Conservation (phyloP, 306 rosid species). For the Ormosia emarginata region DNA sequence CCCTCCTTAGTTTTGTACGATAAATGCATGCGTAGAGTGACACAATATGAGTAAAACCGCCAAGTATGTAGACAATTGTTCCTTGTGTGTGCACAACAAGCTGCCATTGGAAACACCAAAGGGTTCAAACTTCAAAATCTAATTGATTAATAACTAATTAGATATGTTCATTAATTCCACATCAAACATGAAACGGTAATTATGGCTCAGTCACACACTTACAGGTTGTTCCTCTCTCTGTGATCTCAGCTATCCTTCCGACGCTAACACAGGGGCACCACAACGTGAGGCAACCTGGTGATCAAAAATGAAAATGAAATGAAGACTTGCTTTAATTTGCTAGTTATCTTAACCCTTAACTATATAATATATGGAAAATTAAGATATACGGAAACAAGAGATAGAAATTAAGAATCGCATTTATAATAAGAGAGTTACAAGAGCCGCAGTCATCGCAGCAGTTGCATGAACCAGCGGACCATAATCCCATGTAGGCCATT, state of each 20-base stretch:
- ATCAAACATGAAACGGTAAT: not conserved
- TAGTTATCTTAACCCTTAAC: too few relatives aligned
- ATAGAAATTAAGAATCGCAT: not conserved
- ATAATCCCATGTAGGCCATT: not conserved
- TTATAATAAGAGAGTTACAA: not conserved
- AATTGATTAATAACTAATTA: not conserved
- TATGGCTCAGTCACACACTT: not conserved
- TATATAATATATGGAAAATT: not conserved
- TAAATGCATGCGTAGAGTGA: conserved; percentile 3
- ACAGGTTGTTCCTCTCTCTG: conserved; percentile 1
- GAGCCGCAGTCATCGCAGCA: not conserved
- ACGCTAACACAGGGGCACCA: conserved; percentile 26
- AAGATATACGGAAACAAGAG: not conserved
- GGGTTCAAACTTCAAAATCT: not conserved
- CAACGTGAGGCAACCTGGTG: conserved; percentile 15
- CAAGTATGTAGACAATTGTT: not conserved
- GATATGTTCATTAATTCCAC: not conserved
- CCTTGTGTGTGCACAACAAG: conserved; percentile 14
- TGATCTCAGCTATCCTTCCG: conserved; percentile 26
- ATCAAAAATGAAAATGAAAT: not conserved
- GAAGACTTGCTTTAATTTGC: not conserved
- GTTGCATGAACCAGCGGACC: not conserved
- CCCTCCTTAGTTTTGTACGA: not conserved
- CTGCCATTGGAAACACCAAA: not conserved
- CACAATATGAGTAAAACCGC: not conserved